Evolutionary conservation across 1,284 basidiomycete genomes (phyloP), one percentile per base, ranked within the genome.

Genomic region (Moesziomyces aphidis): DNA sequence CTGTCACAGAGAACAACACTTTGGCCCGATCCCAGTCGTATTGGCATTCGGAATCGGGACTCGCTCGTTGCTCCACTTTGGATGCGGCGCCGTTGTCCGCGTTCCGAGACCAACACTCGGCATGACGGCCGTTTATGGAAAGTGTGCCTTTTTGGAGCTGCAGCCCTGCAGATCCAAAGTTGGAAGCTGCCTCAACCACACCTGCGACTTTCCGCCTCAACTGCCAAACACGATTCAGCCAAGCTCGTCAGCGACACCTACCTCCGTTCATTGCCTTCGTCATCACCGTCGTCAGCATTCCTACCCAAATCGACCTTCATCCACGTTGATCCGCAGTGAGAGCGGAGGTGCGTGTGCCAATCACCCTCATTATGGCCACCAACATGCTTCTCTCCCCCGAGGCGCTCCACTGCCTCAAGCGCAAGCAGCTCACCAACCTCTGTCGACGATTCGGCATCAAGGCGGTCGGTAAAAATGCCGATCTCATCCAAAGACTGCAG

Each of bases 371-470:
- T 46, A 70, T 70, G 67, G 60, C 61, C 54, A 47, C 48, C 66
- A 67, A 55, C 54, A 50, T 76, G 57, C 64, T 77, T 4, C 63
- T 78, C 46, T 73, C 73, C 13, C 74, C 77, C 5, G 71, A 78
- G 42, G 71, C 67, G 21, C 61, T 78, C 21, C 77, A 73, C 55
- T 75, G 75, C 53, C 74, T 78, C 54, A 78, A 78, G 46, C 61
- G 77, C 52, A 72, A 76, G 36, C 77, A 78, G 64, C 69, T 78
- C 59, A 66, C 69, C 61, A 77, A 63, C 54, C 74, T 78, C 10
- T 78, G 77, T 59, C 36, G 65, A 3, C 60, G 77, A 6, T 66
- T 78, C 52, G 77, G 62, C 21, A 67, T 78, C 61, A 78, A 77
- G 45, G 74, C 75, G 1, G 51, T 55, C 22, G 77, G 77, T 48